Conservation (phyloP, 164 flowering plant species). For the Stephania yunnanensis region DNA sequence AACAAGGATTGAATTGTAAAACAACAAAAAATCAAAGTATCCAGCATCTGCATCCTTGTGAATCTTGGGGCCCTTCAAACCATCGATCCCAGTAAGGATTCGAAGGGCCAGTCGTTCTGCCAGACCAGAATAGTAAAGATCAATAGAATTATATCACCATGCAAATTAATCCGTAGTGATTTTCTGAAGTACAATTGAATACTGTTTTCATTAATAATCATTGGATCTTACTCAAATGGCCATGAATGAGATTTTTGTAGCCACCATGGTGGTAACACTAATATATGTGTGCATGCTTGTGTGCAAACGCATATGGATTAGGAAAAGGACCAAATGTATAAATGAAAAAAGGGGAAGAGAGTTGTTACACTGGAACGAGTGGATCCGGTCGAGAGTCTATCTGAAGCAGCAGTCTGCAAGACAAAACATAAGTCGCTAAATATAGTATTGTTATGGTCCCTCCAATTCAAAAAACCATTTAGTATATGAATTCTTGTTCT, state of each 20-base stretch:
- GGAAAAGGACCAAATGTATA: neutral
- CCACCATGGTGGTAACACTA: neutral
- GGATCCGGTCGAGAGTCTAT: slow-evolving; percentile 33
- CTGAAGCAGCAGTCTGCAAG: slow-evolving; percentile 27
- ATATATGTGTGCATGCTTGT: no score
- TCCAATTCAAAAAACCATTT: neutral
- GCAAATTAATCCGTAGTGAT: no score
- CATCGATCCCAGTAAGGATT: slow-evolving; percentile 66
- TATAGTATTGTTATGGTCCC: neutral
- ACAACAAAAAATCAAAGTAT: slow-evolving; percentile 30
- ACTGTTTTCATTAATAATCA: no score
- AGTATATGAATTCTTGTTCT: neutral
- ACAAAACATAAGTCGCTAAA: slow-evolving; percentile 7
- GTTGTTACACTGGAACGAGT: slow-evolving; percentile 25
- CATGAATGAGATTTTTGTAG: neutral
- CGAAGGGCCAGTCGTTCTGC: slow-evolving; percentile 60
- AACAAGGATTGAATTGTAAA: neutral
- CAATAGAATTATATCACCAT: neutral
- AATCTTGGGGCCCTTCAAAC: slow-evolving; percentile 67
- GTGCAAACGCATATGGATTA: no score
- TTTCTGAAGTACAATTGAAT: no score
- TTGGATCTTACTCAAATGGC: no score
- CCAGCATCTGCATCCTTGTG: slow-evolving; percentile 67
- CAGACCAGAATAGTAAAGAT: slow-evolving; percentile 6
- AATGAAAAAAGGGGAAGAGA: neutral